phyloP scores from a whole-genome alignment of 441 rosid genomes.

The Gossypium davidsonii region DNA sequence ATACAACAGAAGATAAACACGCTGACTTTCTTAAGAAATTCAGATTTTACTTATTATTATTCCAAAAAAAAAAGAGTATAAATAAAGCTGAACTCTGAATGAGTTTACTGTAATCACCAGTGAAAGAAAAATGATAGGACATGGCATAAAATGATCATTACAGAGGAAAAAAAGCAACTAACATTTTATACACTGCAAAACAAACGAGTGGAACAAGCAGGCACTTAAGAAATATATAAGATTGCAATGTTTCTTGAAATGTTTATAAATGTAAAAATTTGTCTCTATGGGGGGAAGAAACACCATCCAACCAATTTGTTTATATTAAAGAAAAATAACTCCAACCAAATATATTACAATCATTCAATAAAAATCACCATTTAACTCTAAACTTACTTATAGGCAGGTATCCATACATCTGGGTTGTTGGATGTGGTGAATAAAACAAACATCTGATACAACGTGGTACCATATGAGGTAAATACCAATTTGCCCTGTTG shows the following conservation, averaged over 20 bases:
- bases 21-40: not conserved
- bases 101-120: not conserved
- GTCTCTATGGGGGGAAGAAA: not conserved
- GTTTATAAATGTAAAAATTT: not conserved
- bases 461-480: constrained; percentile 69
- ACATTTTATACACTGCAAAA: not conserved
- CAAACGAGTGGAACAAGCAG: not conserved
- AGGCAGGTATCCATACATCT: constrained; percentile 97
- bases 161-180: not conserved
- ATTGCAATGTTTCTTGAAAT: not conserved
- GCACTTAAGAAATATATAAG: not conserved
- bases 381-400: constrained; percentile 59
- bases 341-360: not conserved
- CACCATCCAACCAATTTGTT: not conserved
- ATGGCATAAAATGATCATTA: not conserved
- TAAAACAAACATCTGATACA: constrained; percentile 83
- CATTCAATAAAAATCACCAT: constrained; percentile 6
- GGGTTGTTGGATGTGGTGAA: constrained; percentile 98
- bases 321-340: not conserved
- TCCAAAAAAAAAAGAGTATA: not conserved
- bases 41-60: not conserved
- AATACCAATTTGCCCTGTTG: constrained; percentile 61
- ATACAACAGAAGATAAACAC: not conserved
- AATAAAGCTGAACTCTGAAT: not conserved
- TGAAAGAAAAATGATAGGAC: constrained; percentile 5